phyloP scores from a whole-genome alignment of 1,284 basidiomycete species.

The Inonotus obliquus region DNA sequence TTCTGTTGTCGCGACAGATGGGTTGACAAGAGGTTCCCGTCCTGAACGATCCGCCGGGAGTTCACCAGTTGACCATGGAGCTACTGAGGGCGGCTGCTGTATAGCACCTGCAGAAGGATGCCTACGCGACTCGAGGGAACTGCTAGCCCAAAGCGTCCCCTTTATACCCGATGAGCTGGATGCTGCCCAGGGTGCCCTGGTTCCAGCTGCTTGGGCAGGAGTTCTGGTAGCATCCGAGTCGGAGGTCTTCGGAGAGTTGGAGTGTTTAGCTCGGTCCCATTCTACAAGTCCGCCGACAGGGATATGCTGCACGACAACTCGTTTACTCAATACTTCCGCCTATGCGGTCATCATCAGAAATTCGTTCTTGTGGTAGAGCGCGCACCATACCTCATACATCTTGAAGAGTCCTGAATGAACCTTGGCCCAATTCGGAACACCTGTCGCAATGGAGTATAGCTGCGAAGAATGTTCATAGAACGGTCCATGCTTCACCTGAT shows the following conservation, averaged over 20 bases:
- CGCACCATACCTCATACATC: constrained; percentile 79
- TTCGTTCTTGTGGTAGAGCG: constrained; percentile 3
- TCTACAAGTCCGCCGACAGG: constrained; percentile 78
- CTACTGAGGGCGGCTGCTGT: neutral
- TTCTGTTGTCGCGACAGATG: neutral
- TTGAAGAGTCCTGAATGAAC: constrained; percentile 88
- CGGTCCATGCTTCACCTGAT: constrained; percentile 77
- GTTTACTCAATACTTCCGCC: constrained; percentile 92
- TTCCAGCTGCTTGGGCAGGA: neutral
- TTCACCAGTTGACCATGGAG: neutral
- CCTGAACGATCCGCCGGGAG: neutral
- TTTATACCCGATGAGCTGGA: neutral
- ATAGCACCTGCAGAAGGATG: neutral
- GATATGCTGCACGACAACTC: constrained; percentile 96
- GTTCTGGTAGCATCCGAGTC: no score
- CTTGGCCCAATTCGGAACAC: constrained; percentile 86
- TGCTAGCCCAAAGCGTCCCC: neutral
- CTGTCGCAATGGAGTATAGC: constrained; percentile 79
- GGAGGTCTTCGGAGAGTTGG: neutral
- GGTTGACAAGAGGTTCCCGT: neutral
- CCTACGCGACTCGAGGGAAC: neutral
- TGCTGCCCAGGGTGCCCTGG: constrained; percentile 23
- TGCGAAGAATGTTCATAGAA: constrained; percentile 94
- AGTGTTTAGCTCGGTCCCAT: constrained; percentile 41
- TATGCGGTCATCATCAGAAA: constrained; percentile 26